Percentiles rank a stretch among this genome's conserved stretches.
phyloP scores from a whole-genome alignment of 805 yeast species.

The Barnettozyma sucrosica region DNA sequence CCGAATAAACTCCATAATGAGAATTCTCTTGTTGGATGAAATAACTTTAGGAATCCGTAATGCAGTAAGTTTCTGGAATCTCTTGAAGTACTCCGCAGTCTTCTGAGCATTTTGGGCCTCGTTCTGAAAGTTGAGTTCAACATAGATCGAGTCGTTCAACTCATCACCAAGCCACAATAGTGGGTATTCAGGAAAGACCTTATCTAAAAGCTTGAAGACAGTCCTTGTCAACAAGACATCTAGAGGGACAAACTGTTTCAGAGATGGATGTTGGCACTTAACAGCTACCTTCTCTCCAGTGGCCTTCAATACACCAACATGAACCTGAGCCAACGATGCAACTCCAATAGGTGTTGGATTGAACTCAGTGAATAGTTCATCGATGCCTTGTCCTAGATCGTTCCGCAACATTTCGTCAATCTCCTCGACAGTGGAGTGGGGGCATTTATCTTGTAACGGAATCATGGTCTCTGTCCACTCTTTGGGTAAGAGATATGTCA shows the following conservation, averaged over 20 bases:
- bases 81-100: constrained; percentile 63
- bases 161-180: constrained; percentile 95
- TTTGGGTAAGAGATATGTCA: constrained; percentile 82
- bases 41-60: constrained; percentile 70
- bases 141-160: constrained; percentile 75
- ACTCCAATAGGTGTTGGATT: constrained; percentile 81
- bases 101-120: constrained; percentile 77
- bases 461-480: constrained; percentile 97
- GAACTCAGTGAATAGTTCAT: constrained; percentile 62
- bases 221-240: constrained; percentile 75
- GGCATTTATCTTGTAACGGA: constrained; percentile 88
- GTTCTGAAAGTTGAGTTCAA: constrained; percentile 82
- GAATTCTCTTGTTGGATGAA: constrained; percentile 60
- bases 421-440: constrained; percentile 66
- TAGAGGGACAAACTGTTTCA: constrained; percentile 82
- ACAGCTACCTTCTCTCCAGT: constrained; percentile 81
- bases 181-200: constrained; percentile 90
- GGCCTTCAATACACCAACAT: constrained; percentile 54
- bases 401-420: constrained; percentile 56
- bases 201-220: constrained; percentile 68
- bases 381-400: constrained; percentile 59
- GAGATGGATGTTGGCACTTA: constrained; percentile 87
- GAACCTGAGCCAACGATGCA: constrained; percentile 96
- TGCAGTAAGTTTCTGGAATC: constrained; percentile 58
- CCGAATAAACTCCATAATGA: constrained; percentile 80